Evolutionary conservation across 345 rosid species (phyloP).

Genomic region (Bretschneidera sinensis): DNA sequence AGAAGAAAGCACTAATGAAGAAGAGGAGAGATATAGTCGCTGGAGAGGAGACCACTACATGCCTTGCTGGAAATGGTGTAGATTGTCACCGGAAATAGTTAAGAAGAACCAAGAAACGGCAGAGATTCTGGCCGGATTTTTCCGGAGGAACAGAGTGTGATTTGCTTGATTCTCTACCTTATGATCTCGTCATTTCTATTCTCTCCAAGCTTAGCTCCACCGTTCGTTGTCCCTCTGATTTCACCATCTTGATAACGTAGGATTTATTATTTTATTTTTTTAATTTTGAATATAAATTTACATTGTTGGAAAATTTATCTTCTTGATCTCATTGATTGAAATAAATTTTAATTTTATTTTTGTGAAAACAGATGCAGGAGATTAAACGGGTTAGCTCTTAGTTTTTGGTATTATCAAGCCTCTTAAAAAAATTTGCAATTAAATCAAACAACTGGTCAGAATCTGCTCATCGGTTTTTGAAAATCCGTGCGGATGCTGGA

Average conservation of each 20-base stretch:
- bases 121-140: constrained; percentile 23
- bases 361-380: constrained; percentile 74
- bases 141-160: constrained; percentile 27
- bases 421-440: constrained; percentile 48
- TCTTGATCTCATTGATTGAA: not conserved
- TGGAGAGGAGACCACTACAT: too few relatives aligned
- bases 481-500: constrained; percentile 79
- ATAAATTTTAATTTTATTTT: constrained; percentile 11
- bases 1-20: constrained; percentile 7
- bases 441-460: constrained; percentile 80
- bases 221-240: constrained; percentile 63
- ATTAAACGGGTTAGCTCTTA: constrained; percentile 52
- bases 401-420: constrained; percentile 49
- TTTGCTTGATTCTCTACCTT: constrained; percentile 62
- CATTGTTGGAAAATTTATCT: not conserved
- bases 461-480: constrained; percentile 72
- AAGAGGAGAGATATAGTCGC: constrained; percentile 16
- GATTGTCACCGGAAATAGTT: too few relatives aligned
- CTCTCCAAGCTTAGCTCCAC: constrained; percentile 58
- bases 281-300: too few relatives aligned
- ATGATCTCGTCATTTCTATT: constrained; percentile 69
- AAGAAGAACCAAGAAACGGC: constrained; percentile 46
- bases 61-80: too few relatives aligned
- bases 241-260: constrained; percentile 66
- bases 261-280: constrained; percentile 10